phyloP scores from a whole-genome alignment of 805 yeast genomes.

The Torulaspora maleeae region DNA sequence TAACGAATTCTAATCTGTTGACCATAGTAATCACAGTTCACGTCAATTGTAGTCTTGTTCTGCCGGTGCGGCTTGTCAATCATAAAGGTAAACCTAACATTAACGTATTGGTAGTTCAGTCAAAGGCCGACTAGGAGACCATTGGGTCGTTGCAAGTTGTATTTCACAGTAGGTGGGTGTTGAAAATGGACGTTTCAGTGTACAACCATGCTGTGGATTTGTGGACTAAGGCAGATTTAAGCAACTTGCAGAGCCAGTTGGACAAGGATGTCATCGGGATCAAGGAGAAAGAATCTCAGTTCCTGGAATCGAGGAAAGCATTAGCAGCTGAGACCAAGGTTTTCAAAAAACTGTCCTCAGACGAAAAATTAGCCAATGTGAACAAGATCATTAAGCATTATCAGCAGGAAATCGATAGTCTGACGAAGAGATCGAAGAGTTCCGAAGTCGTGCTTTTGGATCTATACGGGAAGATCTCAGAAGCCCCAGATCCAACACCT shows the following conservation, averaged over 20 bases:
- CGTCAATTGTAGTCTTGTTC: background rate
- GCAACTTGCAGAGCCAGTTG: slow-evolving; percentile 62
- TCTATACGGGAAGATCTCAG: slow-evolving; percentile 70
- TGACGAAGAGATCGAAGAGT: slow-evolving; percentile 71
- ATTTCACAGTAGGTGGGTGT: background rate
- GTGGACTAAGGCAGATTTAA: slow-evolving; percentile 73
- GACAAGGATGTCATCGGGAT: slow-evolving; percentile 73
- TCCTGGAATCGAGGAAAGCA: slow-evolving; percentile 66
- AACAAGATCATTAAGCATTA: slow-evolving; percentile 61
- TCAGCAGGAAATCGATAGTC: slow-evolving; percentile 80
- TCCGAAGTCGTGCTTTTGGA: slow-evolving; percentile 72
- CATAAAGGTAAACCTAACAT: background rate
- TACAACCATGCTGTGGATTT: slow-evolving; percentile 53
- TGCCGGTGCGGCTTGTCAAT: background rate
- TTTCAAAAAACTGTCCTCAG: slow-evolving; percentile 67
- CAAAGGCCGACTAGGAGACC: background rate
- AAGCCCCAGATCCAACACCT: slow-evolving; percentile 91
- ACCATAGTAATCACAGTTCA: background rate
- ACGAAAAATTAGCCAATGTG: slow-evolving; percentile 49
- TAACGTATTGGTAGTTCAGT: background rate
- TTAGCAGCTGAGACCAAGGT: slow-evolving; percentile 77
- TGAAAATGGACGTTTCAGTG: slow-evolving; percentile 28
- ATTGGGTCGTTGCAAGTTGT: background rate
- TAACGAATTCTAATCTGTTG: slow-evolving; percentile 1
- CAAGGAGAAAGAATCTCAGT: slow-evolving; percentile 61